Evolutionary conservation across 2,329 filamentous ascomycete genomes (phyloP).

Genomic region (Aspergillus quadrilineatus): DNA sequence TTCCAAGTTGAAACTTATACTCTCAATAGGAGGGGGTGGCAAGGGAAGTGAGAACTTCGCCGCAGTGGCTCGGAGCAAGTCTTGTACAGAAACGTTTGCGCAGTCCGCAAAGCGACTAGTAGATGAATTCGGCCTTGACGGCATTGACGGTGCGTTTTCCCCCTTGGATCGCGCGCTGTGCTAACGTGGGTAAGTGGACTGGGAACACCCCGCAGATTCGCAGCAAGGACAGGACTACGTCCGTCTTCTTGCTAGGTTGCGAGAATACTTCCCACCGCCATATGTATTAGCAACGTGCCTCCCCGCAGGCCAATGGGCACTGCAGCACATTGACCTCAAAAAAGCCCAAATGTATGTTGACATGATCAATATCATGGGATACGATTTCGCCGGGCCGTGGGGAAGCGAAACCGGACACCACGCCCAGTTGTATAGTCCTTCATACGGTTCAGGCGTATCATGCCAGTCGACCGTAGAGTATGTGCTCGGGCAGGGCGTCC

Average conservation of each 20-base stretch:
- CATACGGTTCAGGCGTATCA: conserved; percentile 49
- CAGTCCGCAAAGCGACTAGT: conserved; percentile 66
- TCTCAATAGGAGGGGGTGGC: conserved; percentile 71
- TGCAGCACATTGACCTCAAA: conserved; percentile 68
- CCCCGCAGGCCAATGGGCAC: conserved; percentile 64
- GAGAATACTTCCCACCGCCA: conserved; percentile 65
- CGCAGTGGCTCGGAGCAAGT: conserved; percentile 60
- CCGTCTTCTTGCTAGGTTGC: conserved; percentile 64
- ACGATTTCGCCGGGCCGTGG: conserved; percentile 76
- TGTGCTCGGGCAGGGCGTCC: conserved; percentile 64
- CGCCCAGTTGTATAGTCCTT: conserved; percentile 66
- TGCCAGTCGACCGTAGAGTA: conserved; percentile 67
- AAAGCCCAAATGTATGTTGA: conserved; percentile 66
- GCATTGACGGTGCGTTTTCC: conserved; percentile 65
- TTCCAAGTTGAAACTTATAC: conserved; percentile 68
- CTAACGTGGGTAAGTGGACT: conserved; percentile 61
- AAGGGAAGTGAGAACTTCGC: conserved; percentile 67
- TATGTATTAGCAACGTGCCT: conserved; percentile 72
- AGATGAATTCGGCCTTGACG: conserved; percentile 68
- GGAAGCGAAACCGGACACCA: conserved; percentile 68
- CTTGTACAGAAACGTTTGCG: conserved; percentile 67
- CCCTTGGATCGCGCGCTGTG: not conserved
- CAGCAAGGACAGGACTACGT: conserved; percentile 70
- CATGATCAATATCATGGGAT: conserved; percentile 75
- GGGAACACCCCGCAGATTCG: conserved; percentile 70